Evolutionary conservation across 78 protist species (phyloP).

Genomic region (Speleostelium caveatum): DNA sequence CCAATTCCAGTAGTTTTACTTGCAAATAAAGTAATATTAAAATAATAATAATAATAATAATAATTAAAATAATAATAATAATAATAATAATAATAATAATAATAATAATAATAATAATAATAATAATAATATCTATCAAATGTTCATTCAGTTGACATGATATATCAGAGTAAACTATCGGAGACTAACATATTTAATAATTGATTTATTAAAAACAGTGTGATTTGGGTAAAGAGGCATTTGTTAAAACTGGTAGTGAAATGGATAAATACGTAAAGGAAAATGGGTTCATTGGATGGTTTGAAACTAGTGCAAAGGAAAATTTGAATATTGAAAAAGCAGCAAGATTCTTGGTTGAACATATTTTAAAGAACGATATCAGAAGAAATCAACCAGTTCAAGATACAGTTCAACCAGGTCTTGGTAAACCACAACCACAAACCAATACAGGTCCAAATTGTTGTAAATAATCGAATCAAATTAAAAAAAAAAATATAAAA

Average conservation of each 20-base stretch:
- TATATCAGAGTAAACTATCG: background rate
- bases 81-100: background rate
- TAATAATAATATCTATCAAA: background rate
- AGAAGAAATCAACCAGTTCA: slow-evolving; percentile 61
- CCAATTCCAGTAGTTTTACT: slow-evolving; percentile 95
- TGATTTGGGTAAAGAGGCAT: slow-evolving; percentile 84
- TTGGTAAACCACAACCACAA: slow-evolving; percentile 13
- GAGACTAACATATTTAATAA: background rate
- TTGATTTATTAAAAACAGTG: slow-evolving; percentile 7
- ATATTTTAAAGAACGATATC: slow-evolving; percentile 81
- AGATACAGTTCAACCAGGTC: slow-evolving; percentile 24
- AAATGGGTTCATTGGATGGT: slow-evolving; percentile 91
- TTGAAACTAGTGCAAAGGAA: slow-evolving; percentile 92
- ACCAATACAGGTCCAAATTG: slow-evolving; percentile 27
- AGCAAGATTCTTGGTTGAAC: slow-evolving; percentile 82
- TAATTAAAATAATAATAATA: background rate
- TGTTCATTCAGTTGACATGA: too few relatives aligned
- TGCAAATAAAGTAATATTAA: slow-evolving; percentile 90
- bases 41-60: background rate
- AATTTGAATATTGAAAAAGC: slow-evolving; percentile 90
- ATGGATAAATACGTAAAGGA: slow-evolving; percentile 91
- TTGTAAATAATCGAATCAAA: slow-evolving; percentile 32
- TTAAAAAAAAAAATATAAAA: background rate
- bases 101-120: background rate
- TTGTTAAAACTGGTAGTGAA: slow-evolving; percentile 76